A percentile compares a stretch with the other conserved stretches of the same genome.
These are phyloP conservation scores for Linum tenue DNA, from an alignment of 345 rosid species.

Conservation along the genomic window DNA sequence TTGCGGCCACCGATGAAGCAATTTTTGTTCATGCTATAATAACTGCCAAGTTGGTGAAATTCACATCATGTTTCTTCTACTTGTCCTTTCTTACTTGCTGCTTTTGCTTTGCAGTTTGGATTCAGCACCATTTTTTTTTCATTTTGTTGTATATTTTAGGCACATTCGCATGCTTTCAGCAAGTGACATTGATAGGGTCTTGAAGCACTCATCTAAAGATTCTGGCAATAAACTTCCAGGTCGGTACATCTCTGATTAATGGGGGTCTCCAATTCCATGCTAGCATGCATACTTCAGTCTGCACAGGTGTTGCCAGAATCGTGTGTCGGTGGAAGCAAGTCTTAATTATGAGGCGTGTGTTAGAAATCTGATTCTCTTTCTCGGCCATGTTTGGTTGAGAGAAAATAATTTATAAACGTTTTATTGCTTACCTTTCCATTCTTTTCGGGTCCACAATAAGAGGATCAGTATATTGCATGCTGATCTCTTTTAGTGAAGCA, in stretches of 20 bases:
- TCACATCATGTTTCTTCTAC: slow-evolving; percentile 11
- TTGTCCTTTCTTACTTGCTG: slow-evolving; percentile 10
- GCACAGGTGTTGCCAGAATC: background rate
- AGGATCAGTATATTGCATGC: no score
- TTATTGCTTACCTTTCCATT: no score
- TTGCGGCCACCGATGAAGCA: slow-evolving; percentile 93
- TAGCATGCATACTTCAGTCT: background rate
- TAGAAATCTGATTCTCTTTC: no score
- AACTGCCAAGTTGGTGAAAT: slow-evolving; percentile 76
- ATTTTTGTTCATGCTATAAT: slow-evolving; percentile 77
- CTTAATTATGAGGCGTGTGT: background rate
- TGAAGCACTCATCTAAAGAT: slow-evolving; percentile 44
- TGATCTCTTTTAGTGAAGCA: no score
- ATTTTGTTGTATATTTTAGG: slow-evolving; percentile 29
- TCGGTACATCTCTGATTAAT: slow-evolving; percentile 21
- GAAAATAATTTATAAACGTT: no score
- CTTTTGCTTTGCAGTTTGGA: background rate
- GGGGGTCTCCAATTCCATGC: background rate
- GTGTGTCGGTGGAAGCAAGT: background rate
- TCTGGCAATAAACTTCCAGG: slow-evolving; percentile 77
- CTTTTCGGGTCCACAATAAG: no score
- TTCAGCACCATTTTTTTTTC: background rate
- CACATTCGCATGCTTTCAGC: slow-evolving; percentile 70
- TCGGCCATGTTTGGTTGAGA: no score
- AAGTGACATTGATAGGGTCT: slow-evolving; percentile 61